Percentiles rank a stretch among this genome's conserved stretches.
These are phyloP conservation scores for Eucalyptus albens DNA, from an alignment of 345 rosid genomes.

Conservation along the genomic window DNA sequence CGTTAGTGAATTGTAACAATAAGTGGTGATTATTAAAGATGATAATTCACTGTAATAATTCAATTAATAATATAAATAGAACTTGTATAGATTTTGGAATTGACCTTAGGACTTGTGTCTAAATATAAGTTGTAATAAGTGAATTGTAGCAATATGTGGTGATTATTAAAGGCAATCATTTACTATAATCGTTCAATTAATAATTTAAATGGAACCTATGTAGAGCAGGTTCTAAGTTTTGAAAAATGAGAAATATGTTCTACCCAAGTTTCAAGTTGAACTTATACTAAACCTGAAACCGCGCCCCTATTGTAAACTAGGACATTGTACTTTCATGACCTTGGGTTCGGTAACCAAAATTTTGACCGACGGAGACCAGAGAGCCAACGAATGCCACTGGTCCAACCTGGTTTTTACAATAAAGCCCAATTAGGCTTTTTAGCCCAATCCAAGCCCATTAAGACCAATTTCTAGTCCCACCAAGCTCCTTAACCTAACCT, in stretches of 20 bases:
- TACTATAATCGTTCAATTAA: too few species aligned
- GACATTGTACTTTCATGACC: not conserved
- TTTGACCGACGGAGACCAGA: not conserved
- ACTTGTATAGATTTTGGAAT: fast-evolving
- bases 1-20: fast-evolving
- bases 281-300: fast-evolving
- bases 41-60: fast-evolving
- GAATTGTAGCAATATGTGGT: too few species aligned
- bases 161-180: too few species aligned
- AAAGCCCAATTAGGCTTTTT: not conserved
- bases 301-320: not conserved
- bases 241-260: too few species aligned
- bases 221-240: too few species aligned
- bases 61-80: too few species aligned
- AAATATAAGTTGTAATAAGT: fast-evolving
- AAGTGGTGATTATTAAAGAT: too few species aligned
- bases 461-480: not conserved
- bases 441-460: not conserved
- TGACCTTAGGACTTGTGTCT: too few species aligned
- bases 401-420: not conserved
- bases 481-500: not conserved
- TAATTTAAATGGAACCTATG: too few species aligned
- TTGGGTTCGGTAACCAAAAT: not conserved
- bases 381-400: not conserved
- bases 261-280: too few species aligned